phyloP scores from a whole-genome alignment of 768 basidiomycete species.

The Calvatia gigantea region DNA sequence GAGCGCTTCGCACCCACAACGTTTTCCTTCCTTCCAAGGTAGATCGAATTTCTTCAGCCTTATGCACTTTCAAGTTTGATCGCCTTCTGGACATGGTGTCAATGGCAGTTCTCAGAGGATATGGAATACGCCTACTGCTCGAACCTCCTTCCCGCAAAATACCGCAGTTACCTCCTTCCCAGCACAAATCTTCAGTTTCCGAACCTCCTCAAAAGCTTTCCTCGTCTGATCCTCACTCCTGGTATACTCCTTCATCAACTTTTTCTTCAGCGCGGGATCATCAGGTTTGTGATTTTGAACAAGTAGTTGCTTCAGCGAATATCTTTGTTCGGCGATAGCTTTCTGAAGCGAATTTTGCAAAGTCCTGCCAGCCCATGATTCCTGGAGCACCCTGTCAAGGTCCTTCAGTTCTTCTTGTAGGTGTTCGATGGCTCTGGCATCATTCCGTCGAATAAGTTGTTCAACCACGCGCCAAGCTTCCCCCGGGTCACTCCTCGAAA shows the following conservation, averaged over 20 bases:
- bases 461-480: slow-evolving; percentile 8
- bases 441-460: background rate
- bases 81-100: background rate
- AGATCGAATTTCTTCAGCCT: background rate
- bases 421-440: background rate
- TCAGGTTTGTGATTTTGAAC: background rate
- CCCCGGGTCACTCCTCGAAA: background rate
- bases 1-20: slow-evolving; percentile 52
- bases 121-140: background rate
- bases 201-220: background rate
- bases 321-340: slow-evolving; percentile 4
- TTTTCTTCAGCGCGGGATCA: background rate
- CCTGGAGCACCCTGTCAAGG: background rate
- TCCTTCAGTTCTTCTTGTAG: slow-evolving; percentile 4
- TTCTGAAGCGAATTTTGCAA: background rate
- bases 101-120: background rate
- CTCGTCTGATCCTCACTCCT: background rate
- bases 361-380: background rate
- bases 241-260: slow-evolving; percentile 6
- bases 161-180: background rate
- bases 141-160: background rate
- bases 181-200: background rate
- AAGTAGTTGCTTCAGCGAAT: background rate
- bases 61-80: background rate
- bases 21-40: slow-evolving; percentile 44